phyloP scores from a whole-genome alignment of 306 rosid species.

The Oxytropis ochrocephala region DNA sequence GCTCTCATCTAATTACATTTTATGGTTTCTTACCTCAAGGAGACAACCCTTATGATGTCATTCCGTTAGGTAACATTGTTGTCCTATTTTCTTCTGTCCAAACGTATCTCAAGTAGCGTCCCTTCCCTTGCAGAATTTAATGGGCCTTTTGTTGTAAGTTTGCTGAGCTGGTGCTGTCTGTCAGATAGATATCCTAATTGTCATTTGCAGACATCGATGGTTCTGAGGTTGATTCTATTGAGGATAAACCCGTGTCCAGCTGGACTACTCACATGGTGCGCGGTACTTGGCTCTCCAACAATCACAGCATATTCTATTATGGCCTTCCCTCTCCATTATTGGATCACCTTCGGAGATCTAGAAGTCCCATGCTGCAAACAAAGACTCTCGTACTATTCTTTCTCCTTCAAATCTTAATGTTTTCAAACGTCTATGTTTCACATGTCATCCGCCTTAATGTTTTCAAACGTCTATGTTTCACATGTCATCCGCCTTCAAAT shows the following conservation, averaged over 20 bases:
- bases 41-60: constrained; percentile 65
- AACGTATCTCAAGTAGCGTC: background rate
- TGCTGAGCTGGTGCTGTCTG: constrained; percentile 22
- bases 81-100: constrained; percentile 2
- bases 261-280: constrained; percentile 67
- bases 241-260: constrained; percentile 26
- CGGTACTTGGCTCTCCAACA: constrained; percentile 73
- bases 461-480: background rate
- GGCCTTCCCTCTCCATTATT: constrained; percentile 73
- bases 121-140: constrained; percentile 23
- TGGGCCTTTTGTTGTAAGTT: constrained; percentile 16
- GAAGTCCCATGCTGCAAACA: constrained; percentile 27
- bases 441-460: background rate
- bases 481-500: background rate
- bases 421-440: background rate
- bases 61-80: constrained; percentile 61
- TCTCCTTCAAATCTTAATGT: background rate
- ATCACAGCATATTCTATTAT: constrained; percentile 45
- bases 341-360: constrained; percentile 57
- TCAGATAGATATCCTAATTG: constrained; percentile 13
- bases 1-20: constrained; percentile 67
- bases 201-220: constrained; percentile 46
- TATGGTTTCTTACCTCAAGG: constrained; percentile 86
- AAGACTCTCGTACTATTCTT: constrained; percentile 46
- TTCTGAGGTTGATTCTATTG: constrained; percentile 27